Evolutionary conservation across 192 early-diverging fungal genomes (phyloP).

Genomic region (Oehlia diaphana): DNA sequence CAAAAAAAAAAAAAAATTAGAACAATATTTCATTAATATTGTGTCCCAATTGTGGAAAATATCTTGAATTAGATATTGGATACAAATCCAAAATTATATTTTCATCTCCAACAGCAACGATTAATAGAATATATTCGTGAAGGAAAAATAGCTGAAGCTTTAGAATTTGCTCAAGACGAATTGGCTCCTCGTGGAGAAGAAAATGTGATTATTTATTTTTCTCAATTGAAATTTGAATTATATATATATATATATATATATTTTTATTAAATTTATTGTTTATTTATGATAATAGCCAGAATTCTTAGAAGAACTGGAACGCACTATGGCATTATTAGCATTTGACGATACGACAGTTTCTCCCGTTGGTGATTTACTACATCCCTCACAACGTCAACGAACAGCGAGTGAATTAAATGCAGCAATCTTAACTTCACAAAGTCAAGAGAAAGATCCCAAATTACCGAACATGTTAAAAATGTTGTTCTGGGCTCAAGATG

Average conservation of each 20-base stretch:
- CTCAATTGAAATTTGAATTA: background rate
- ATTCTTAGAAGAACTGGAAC: slow-evolving; percentile 91
- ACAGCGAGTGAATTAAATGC: slow-evolving; percentile 93
- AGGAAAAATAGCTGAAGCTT: slow-evolving; percentile 77
- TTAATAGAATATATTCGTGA: slow-evolving; percentile 92
- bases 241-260: background rate
- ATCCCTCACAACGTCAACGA: slow-evolving; percentile 87
- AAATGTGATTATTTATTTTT: slow-evolving; percentile 54
- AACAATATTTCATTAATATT: slow-evolving; percentile 21
- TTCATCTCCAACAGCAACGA: slow-evolving; percentile 96
- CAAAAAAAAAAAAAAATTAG: background rate
- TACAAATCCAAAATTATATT: slow-evolving; percentile 89
- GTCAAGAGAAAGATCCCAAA: slow-evolving; percentile 93
- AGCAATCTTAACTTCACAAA: slow-evolving; percentile 86
- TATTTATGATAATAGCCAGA: slow-evolving; percentile 65
- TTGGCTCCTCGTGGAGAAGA: slow-evolving; percentile 97
- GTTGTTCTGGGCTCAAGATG: slow-evolving; percentile 92
- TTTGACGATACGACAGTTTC: slow-evolving; percentile 75
- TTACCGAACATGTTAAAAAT: slow-evolving; percentile 87
- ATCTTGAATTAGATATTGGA: slow-evolving; percentile 76
- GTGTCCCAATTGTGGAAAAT: slow-evolving; percentile 18
- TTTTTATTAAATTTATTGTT: slow-evolving; percentile 20
- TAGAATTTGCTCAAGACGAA: slow-evolving; percentile 97
- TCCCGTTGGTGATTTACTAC: slow-evolving; percentile 85
- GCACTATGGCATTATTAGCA: slow-evolving; percentile 95